These are phyloP conservation scores for Paramecium sexaurelia DNA, from an alignment of 73 alveolate species.

Conservation along the genomic window DNA sequence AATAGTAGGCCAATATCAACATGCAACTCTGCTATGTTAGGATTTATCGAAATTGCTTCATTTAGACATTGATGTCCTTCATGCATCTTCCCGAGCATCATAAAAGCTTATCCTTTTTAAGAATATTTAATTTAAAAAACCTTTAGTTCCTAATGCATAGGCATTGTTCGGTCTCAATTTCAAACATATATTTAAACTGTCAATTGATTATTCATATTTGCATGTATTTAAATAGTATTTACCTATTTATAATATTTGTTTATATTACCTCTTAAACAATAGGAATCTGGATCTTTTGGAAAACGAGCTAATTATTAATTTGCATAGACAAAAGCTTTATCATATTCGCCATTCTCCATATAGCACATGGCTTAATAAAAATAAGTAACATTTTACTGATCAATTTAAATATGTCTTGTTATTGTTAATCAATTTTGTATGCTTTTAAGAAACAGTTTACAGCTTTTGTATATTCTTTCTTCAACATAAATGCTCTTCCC, in stretches of 20 bases:
- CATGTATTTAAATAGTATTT: not conserved
- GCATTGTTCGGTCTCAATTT: constrained; percentile 16
- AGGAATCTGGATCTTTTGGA: not conserved
- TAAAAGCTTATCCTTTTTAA: not conserved
- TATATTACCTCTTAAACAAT: not conserved
- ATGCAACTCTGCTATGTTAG: constrained; percentile 6
- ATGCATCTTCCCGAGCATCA: not conserved
- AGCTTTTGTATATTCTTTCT: not conserved
- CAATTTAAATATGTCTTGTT: not conserved
- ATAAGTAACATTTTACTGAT: not conserved
- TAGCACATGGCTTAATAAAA: not conserved
- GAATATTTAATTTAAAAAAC: not conserved
- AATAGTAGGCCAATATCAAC: constrained; percentile 6
- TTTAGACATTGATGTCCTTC: not conserved
- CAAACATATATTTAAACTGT: constrained; percentile 6
- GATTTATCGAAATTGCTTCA: not conserved
- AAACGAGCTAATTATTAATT: not conserved
- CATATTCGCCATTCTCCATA: not conserved
- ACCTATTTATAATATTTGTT: not conserved
- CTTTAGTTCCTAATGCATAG: not conserved
- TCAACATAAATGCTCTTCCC: not conserved
- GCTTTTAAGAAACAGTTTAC: not conserved
- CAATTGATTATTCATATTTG: constrained; percentile 13
- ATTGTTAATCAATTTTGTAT: not conserved
- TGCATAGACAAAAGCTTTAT: constrained; percentile 16